These are phyloP conservation scores for Chaetomium fimeti DNA, from an alignment of 495 filamentous ascomycete genomes.

Conservation along the genomic window DNA sequence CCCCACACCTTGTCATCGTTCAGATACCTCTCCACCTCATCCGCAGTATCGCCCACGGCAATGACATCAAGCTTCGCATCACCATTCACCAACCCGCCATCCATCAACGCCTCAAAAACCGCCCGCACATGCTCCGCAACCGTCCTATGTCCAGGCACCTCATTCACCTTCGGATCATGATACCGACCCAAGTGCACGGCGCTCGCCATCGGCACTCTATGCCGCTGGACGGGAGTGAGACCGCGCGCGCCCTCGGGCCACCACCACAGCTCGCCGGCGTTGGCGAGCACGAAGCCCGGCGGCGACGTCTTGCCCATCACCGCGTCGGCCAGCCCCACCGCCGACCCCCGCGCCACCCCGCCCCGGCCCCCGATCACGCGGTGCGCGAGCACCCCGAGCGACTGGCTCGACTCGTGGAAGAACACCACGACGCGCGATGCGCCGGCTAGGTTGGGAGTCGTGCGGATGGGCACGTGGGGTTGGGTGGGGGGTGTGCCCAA, in stretches of 20 bases:
- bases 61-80: constrained; percentile 63
- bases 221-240: constrained; percentile 55
- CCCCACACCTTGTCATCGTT: constrained; percentile 52
- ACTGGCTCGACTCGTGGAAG: constrained; percentile 66
- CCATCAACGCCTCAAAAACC: constrained; percentile 63
- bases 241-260: constrained; percentile 55
- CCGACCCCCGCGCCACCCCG: constrained; percentile 65
- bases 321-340: constrained; percentile 58
- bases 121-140: constrained; percentile 57
- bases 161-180: constrained; percentile 49
- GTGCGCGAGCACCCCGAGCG: constrained; percentile 72
- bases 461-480: constrained; percentile 67
- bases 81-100: constrained; percentile 35
- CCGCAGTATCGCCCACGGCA: constrained; percentile 57
- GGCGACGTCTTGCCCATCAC: constrained; percentile 41
- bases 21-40: constrained; percentile 55
- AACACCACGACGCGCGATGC: constrained; percentile 66
- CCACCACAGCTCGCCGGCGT: constrained; percentile 70
- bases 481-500: constrained; percentile 42
- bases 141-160: constrained; percentile 53
- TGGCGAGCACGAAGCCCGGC: constrained; percentile 65
- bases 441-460: constrained; percentile 54
- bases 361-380: constrained; percentile 57
- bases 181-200: constrained; percentile 49
- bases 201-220: constrained; percentile 53